These are phyloP conservation scores for Stemphylium beticola DNA, from an alignment of 2,329 filamentous ascomycete genomes.

Conservation along the genomic window DNA sequence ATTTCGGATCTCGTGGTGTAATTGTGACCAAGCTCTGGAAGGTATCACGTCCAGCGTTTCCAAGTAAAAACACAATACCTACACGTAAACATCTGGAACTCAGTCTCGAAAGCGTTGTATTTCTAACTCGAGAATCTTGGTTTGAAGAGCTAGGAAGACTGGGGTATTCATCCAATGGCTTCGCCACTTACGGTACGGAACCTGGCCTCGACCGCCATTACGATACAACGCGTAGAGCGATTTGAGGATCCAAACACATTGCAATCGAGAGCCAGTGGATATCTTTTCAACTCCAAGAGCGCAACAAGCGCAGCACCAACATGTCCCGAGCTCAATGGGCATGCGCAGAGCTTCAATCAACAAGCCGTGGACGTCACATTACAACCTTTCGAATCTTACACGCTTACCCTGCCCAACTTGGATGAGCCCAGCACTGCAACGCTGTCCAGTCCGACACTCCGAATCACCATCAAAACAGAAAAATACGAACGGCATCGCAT, in stretches of 20 bases:
- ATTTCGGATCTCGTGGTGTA: neutral
- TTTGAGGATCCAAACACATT: slow-evolving; percentile 64
- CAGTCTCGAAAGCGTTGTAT: neutral
- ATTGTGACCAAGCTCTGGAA: neutral
- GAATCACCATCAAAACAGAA: slow-evolving; percentile 72
- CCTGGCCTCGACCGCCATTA: slow-evolving; percentile 74
- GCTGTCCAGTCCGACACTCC: slow-evolving; percentile 64
- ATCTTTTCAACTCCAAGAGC: slow-evolving; percentile 39
- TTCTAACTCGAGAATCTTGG: neutral
- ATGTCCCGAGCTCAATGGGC: slow-evolving; percentile 55
- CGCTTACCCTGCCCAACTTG: slow-evolving; percentile 62
- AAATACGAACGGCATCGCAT: slow-evolving; percentile 71
- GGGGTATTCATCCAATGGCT: slow-evolving; percentile 23
- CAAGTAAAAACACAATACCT: neutral
- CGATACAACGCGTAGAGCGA: slow-evolving; percentile 75
- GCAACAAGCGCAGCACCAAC: slow-evolving; percentile 39
- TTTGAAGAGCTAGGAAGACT: neutral
- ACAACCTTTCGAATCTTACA: slow-evolving; percentile 70
- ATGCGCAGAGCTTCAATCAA: slow-evolving; percentile 66
- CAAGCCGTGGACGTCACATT: slow-evolving; percentile 69
- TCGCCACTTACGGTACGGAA: slow-evolving; percentile 77
- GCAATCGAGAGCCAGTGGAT: slow-evolving; percentile 40
- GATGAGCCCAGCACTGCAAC: neutral
- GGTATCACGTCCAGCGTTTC: neutral
- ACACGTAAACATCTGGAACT: neutral